phyloP scores from a whole-genome alignment of 148 eudicot species.

The Suaeda aralocaspica region DNA sequence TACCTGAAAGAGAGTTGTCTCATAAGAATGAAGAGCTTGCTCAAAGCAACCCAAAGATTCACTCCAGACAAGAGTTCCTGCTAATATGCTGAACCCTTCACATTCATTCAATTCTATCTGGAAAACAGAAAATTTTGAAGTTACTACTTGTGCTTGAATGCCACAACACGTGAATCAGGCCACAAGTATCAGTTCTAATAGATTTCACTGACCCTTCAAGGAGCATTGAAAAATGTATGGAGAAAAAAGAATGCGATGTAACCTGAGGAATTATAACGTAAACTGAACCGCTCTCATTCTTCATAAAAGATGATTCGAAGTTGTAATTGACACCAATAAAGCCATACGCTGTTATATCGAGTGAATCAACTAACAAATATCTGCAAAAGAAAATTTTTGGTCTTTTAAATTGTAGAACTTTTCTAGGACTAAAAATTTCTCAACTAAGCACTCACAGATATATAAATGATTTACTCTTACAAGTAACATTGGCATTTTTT shows the following conservation, averaged over 20 bases:
- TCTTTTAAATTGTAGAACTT: neutral
- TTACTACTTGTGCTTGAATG: slow-evolving; percentile 15
- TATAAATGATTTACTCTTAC: neutral
- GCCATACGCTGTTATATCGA: slow-evolving; percentile 64
- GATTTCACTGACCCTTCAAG: neutral
- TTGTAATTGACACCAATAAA: slow-evolving; percentile 52
- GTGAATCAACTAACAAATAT: slow-evolving; percentile 55
- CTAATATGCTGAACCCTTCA: slow-evolving; percentile 56
- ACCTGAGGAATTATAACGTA: slow-evolving; percentile 88
- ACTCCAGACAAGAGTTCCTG: slow-evolving; percentile 81
- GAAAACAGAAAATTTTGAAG: slow-evolving; percentile 21
- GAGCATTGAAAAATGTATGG: slow-evolving; percentile 15
- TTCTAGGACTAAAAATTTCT: neutral
- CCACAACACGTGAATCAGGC: slow-evolving; percentile 13
- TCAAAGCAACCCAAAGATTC: slow-evolving; percentile 45
- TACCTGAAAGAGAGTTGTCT: slow-evolving; percentile 64
- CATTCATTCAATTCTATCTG: slow-evolving; percentile 87
- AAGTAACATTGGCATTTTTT: neutral
- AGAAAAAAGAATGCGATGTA: slow-evolving; percentile 31
- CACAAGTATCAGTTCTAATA: neutral
- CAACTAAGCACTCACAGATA: neutral
- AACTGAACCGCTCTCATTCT: slow-evolving; percentile 51
- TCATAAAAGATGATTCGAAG: slow-evolving; percentile 41
- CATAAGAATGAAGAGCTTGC: slow-evolving; percentile 57
- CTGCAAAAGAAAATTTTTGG: slow-evolving; percentile 47